phyloP scores from a whole-genome alignment of 116 monocot species.

The Trichopus zeylanicus region DNA sequence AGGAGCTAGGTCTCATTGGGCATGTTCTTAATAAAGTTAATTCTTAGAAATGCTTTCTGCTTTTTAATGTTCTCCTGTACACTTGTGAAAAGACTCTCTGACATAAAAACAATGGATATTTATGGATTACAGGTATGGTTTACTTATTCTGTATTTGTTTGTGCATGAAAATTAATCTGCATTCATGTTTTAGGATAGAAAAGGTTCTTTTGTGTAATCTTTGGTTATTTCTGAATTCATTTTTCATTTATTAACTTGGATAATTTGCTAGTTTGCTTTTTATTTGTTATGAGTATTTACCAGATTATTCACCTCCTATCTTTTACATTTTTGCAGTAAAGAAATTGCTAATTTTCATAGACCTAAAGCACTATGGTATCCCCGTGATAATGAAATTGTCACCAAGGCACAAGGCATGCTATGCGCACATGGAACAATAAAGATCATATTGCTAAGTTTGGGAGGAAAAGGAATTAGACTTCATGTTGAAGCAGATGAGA shows the following conservation, averaged over 20 bases:
- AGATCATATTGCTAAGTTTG: slow-evolving; percentile 55
- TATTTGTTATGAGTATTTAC: neutral
- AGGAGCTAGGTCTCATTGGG: too few relatives aligned
- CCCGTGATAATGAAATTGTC: slow-evolving; percentile 66
- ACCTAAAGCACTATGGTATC: slow-evolving; percentile 87
- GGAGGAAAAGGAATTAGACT: slow-evolving; percentile 65
- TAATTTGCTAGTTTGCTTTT: slow-evolving; percentile 3
- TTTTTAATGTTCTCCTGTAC: too few relatives aligned
- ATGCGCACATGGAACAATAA: slow-evolving; percentile 47
- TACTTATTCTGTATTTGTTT: too few relatives aligned
- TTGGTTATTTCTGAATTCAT: neutral
- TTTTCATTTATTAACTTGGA: neutral
- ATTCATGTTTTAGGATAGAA: too few relatives aligned
- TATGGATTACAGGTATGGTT: too few relatives aligned
- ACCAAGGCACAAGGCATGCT: slow-evolving; percentile 41
- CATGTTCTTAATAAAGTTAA: too few relatives aligned
- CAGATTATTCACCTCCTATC: neutral
- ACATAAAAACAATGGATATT: too few relatives aligned
- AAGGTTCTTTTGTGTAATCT: neutral
- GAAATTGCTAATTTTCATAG: slow-evolving; percentile 92
- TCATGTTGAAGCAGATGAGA: slow-evolving; percentile 64
- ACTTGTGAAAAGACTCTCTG: too few relatives aligned
- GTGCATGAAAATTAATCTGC: too few relatives aligned
- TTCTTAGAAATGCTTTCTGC: too few relatives aligned
- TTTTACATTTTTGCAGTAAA: slow-evolving; percentile 51